phyloP scores from a whole-genome alignment of 495 filamentous ascomycete genomes.

The Neurospora sp. region DNA sequence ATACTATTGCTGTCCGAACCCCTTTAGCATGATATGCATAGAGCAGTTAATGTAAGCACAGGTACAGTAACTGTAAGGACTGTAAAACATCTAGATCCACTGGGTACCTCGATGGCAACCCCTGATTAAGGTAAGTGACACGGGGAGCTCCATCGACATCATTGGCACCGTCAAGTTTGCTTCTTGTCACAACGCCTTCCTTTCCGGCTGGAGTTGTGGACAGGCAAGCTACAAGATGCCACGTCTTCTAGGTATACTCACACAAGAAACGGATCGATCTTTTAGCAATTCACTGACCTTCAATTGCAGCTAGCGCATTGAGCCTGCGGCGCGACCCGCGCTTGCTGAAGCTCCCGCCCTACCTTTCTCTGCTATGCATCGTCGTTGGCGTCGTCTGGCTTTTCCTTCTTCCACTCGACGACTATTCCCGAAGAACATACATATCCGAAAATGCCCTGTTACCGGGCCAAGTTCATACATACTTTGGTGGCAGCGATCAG shows the following conservation, averaged over 20 bases:
- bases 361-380: slow-evolving; percentile 79
- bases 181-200: background rate
- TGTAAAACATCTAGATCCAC: background rate
- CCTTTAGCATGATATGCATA: background rate
- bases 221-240: slow-evolving; percentile 17
- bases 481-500: slow-evolving; percentile 92
- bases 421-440: slow-evolving; percentile 87
- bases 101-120: background rate
- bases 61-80: background rate
- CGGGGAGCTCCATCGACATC: background rate
- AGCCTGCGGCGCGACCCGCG: slow-evolving; percentile 55
- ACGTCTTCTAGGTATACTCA: slow-evolving; percentile 20
- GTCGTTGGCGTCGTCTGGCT: slow-evolving; percentile 86
- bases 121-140: background rate
- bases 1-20: background rate
- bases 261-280: no score
- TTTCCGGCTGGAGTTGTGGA: background rate
- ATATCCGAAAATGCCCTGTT: slow-evolving; percentile 96
- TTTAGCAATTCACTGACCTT: background rate
- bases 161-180: background rate
- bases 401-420: slow-evolving; percentile 80
- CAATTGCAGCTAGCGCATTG: slow-evolving; percentile 33
- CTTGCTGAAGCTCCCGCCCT: slow-evolving; percentile 64
- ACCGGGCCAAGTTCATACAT: slow-evolving; percentile 93
- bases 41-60: background rate